Evolutionary conservation across 768 basidiomycete genomes (phyloP).

Genomic region (Saitozyma podzolica): DNA sequence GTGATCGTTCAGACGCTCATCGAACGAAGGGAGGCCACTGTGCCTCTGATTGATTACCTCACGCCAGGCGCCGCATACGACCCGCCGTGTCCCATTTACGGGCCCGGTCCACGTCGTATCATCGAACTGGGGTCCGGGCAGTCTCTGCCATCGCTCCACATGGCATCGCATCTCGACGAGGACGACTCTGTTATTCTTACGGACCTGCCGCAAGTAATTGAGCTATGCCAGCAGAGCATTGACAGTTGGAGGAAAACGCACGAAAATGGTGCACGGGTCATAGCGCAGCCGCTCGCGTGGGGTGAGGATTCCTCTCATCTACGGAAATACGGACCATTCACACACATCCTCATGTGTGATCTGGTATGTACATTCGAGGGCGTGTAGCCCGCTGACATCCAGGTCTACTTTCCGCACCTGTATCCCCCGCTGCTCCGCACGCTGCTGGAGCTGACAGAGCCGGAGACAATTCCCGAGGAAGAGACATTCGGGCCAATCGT

Average conservation of each 20-base stretch:
- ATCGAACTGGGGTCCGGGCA: constrained; percentile 79
- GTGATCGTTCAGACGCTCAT: constrained; percentile 5
- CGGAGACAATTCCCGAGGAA: constrained; percentile 22
- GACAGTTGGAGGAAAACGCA: constrained; percentile 6
- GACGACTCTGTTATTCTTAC: constrained; percentile 58
- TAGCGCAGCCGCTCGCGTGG: constrained; percentile 70
- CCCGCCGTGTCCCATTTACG: constrained; percentile 57
- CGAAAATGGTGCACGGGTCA: constrained; percentile 38
- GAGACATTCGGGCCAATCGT: constrained; percentile 52
- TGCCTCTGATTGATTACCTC: constrained; percentile 63
- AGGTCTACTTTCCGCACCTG: constrained; percentile 86
- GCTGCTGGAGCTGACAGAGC: constrained; percentile 69
- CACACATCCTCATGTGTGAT: constrained; percentile 80
- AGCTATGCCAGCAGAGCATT: constrained; percentile 57
- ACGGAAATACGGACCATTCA: constrained; percentile 24
- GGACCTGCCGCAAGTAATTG: constrained; percentile 74
- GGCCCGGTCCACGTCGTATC: constrained; percentile 35
- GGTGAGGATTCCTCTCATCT: constrained; percentile 59
- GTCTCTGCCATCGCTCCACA: constrained; percentile 59
- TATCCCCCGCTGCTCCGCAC: constrained; percentile 73
- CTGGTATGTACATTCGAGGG: constrained; percentile 59
- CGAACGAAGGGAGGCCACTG: constrained; percentile 70
- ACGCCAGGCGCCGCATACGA: constrained; percentile 57
- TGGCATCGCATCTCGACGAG: constrained; percentile 57
- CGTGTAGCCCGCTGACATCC: constrained; percentile 21